Evolutionary conservation across 345 rosid genomes (phyloP), one percentile per base, ranked within the genome.

Genomic region (Tarenaya hassleriana): DNA sequence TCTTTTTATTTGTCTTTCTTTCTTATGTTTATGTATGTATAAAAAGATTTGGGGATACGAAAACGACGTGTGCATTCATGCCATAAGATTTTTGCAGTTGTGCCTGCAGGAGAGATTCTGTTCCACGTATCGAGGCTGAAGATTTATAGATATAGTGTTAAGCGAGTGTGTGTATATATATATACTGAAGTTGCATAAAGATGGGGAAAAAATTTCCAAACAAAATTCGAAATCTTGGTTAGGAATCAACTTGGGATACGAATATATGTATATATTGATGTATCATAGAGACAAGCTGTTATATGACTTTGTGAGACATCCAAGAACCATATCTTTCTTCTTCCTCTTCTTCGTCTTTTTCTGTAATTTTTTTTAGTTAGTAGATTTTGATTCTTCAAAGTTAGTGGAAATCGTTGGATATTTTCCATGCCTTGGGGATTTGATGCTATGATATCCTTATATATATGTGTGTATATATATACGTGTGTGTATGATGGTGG

Each of bases 91-190:
- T 15, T 24, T 66, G 70, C 34, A 35, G 52, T 52, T 66, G 50
- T 66, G 65, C 41, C 47, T 47, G 56, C 55, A 40, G 39, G 45
- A 46, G 41, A 52, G 56, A 66, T 66, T 58, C 70, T 55, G 10
- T 66, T 60, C 70, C 70, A 47, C 46, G 46, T 66, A 47, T 24
- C 46, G 47, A 29, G 70, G 70, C n/a, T n/a, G 59, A 65, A 58
- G 40, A 50, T 55, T 46, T 8, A 41, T 52, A 16, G 20, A 17
- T 41, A 16, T 52, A 59, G 11, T 24, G 51, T 60, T 37, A 47
- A 53, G 56, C 40, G 55, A 40, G 43, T 31, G 50, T 44, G 59
- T 52, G 34, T 40, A 66, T 47, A 45, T 43, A 17, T 43, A 16
- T 21, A 17, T 58, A 27, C 34, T 46, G 53, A 33, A 41, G 10